Percentiles rank a stretch among this genome's conserved stretches.
Evolutionary conservation across 805 yeast genomes (phyloP).

Genomic region (Candida piceae): DNA sequence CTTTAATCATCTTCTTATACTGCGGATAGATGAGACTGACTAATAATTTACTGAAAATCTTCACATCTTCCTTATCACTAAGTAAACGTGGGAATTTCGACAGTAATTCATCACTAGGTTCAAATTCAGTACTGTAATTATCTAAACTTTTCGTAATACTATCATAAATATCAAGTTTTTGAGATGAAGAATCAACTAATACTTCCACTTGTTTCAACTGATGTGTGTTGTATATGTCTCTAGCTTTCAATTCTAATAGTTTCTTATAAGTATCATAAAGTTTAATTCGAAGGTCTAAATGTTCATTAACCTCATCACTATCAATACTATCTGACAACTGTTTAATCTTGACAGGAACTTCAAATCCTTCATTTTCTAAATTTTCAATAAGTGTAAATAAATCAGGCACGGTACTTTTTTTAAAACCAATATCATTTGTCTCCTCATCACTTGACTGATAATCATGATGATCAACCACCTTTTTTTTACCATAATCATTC

Average conservation of each 20-base stretch:
- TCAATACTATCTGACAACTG: slow-evolving; percentile 27
- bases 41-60: slow-evolving; percentile 10
- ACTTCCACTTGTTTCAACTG: slow-evolving; percentile 10
- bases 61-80: slow-evolving; percentile 5
- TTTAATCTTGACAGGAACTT: slow-evolving; percentile 34
- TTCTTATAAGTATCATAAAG: slow-evolving; percentile 12
- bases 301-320: slow-evolving; percentile 1
- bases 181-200: slow-evolving; percentile 1
- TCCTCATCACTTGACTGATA: slow-evolving; percentile 25
- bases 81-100: background rate
- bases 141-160: background rate
- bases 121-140: background rate
- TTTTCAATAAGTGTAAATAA: slow-evolving; percentile 34
- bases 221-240: slow-evolving; percentile 10
- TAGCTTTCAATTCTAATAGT: slow-evolving; percentile 6
- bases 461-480: slow-evolving; percentile 9
- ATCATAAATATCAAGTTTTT: slow-evolving; percentile 6
- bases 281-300: slow-evolving; percentile 16
- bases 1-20: slow-evolving; percentile 14
- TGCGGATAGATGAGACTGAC: slow-evolving; percentile 20
- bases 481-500: background rate
- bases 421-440: background rate
- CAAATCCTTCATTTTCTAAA: slow-evolving; percentile 31
- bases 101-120: background rate
- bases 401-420: slow-evolving; percentile 17